A percentile compares a stretch with the other conserved stretches of the same genome.
Evolutionary conservation across 306 rosid species (phyloP).

Genomic region (Gastrolobium villosum): DNA sequence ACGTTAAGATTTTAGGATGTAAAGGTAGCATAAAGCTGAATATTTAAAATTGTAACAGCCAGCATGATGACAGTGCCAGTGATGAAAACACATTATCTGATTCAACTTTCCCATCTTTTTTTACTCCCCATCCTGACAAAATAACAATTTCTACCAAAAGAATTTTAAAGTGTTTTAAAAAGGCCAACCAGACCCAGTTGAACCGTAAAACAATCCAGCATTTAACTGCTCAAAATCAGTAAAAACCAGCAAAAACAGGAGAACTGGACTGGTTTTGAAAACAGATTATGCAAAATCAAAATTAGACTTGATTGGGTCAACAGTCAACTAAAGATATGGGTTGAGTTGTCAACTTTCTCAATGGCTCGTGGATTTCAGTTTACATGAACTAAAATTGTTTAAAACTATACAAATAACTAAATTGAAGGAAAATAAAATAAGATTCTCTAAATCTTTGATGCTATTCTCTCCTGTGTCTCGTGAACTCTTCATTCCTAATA

Average conservation of each 20-base stretch:
- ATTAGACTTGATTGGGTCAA: neutral
- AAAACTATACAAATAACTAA: neutral
- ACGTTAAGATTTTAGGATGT: neutral
- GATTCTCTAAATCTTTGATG: slow-evolving; percentile 7
- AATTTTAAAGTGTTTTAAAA: neutral
- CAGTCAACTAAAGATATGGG: slow-evolving; percentile 11
- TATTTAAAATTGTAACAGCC: neutral
- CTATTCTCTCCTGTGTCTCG: slow-evolving; percentile 1
- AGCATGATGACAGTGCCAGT: slow-evolving; percentile 1
- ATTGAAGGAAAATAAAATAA: neutral
- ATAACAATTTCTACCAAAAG: slow-evolving; percentile 9
- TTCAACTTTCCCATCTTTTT: slow-evolving; percentile 19
- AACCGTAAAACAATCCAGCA: slow-evolving; percentile 1
- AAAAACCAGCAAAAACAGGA: neutral
- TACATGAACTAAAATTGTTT: neutral
- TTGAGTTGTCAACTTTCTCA: slow-evolving; percentile 1
- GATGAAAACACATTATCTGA: slow-evolving; percentile 10
- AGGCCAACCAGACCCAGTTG: neutral
- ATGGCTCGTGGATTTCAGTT: neutral
- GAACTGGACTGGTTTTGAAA: neutral
- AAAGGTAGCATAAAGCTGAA: slow-evolving; percentile 17
- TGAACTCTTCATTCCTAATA: neutral
- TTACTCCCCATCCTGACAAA: slow-evolving; percentile 32
- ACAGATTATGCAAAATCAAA: neutral
- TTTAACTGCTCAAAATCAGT: neutral